Evolutionary conservation across 139 green algal genomes (phyloP).

Genomic region (Monoraphidium neglectum): DNA sequence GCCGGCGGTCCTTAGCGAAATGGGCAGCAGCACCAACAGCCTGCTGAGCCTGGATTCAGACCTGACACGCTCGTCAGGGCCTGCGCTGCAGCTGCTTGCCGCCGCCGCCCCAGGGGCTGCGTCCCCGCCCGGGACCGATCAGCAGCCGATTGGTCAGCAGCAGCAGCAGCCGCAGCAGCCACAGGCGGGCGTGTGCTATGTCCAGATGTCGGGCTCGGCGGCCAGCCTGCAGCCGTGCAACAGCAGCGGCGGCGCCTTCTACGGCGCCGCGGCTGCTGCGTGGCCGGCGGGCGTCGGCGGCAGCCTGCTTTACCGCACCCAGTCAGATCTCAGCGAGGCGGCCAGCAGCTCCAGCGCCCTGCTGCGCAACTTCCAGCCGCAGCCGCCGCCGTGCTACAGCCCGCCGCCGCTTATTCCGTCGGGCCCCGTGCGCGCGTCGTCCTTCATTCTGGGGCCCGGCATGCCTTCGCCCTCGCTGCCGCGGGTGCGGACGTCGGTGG

Average conservation of each 20-base stretch:
- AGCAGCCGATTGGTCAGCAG: background rate
- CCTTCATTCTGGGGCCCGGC: too few species aligned
- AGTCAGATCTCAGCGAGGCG: too few species aligned
- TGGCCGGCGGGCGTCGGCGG: too few species aligned
- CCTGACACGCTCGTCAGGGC: background rate
- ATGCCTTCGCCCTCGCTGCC: background rate
- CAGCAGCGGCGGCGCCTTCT: too few species aligned
- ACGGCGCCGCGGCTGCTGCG: too few species aligned
- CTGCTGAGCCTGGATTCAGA: conserved; percentile 10
- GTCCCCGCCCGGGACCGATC: background rate
- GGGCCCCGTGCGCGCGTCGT: background rate
- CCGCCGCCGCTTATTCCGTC: conserved; percentile 17
- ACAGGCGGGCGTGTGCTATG: too few species aligned
- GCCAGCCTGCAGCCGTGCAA: too few species aligned
- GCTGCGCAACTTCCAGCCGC: background rate
- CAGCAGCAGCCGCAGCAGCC: background rate
- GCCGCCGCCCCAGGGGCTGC: background rate
- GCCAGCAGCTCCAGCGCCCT: too few species aligned
- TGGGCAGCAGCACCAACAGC: conserved; percentile 19
- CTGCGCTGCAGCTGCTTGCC: background rate
- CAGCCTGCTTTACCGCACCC: too few species aligned
- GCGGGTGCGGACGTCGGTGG: background rate
- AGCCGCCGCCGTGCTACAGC: conserved; percentile 3
- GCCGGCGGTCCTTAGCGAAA: conserved; percentile 15
- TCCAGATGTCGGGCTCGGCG: too few species aligned